phyloP scores from a whole-genome alignment of 2,329 filamentous ascomycete species.

The Myriosclerotinia duriaeana region DNA sequence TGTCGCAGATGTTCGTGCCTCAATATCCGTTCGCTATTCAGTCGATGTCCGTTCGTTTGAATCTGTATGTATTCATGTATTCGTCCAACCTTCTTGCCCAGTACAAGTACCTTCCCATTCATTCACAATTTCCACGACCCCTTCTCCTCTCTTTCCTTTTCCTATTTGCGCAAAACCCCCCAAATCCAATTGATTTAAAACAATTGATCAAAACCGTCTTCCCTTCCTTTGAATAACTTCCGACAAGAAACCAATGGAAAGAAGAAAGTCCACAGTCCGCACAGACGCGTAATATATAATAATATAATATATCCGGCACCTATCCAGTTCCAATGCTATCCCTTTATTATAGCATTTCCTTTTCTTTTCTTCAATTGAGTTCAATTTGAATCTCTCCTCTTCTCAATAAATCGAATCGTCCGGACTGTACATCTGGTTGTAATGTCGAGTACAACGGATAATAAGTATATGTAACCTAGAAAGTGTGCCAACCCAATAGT shows the following conservation, averaged over 20 bases:
- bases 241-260: not conserved
- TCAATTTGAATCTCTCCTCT: too few relatives aligned
- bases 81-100: not conserved
- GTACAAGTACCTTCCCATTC: not conserved
- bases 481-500: conserved; percentile 6
- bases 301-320: not conserved
- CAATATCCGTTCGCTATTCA: not conserved
- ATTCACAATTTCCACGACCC: too few relatives aligned
- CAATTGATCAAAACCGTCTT: not conserved
- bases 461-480: not conserved
- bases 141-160: conserved; percentile 12
- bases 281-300: conserved; percentile 14
- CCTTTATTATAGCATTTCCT: not conserved
- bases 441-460: not conserved
- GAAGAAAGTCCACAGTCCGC: conserved; percentile 6
- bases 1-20: conserved; percentile 2
- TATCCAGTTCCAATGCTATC: not conserved
- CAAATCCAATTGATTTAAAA: conserved; percentile 6
- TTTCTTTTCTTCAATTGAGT: not conserved
- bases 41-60: not conserved
- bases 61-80: not conserved
- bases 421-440: not conserved
- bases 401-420: not conserved
- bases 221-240: not conserved
- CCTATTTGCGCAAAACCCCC: not conserved